Base-by-base conservation (phyloP, 108 stramenopile species). In the Tribonema minus region DNA sequence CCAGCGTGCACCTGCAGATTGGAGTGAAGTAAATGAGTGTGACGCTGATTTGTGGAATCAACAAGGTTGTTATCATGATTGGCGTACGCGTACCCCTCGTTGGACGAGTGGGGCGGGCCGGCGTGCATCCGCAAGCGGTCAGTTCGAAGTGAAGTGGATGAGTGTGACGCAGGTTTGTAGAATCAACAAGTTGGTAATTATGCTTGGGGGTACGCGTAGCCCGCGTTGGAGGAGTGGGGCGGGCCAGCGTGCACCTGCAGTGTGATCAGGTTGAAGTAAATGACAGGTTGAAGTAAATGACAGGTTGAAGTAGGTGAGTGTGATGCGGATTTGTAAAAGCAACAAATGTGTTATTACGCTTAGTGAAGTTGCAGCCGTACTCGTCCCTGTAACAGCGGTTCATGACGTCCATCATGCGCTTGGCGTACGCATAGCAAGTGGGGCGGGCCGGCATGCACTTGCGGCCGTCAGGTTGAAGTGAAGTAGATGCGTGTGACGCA, bases 321-420 rank as follows among this genome's bases (percentile, higher is more conserved):
- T n/a, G n/a, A n/a, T n/a, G n/a, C n/a, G n/a, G n/a, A n/a, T n/a
- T n/a, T n/a, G n/a, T n/a, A n/a, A n/a, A n/a, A n/a, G n/a, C n/a
- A n/a, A n/a, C n/a, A n/a, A n/a, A n/a, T n/a, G n/a, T n/a, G 96
- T 98, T 36, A 95, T 95, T 61, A 98, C 96, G 78, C 96, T 92
- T 76, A 90, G 96, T 97, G 85, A 96, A 98, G 88, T 95, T 96
- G 90, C 93, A 94, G 29, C 90, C 89, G 80, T 98, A 96, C 86
- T 98, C 93, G 73, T 67, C 81, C 80, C 89, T 90, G 87, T 99
- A 99, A 63, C 95, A 95, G 29, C 95, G 85, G 83, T 95, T 97
- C 94, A 97, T 90, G 73, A 96, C 96, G 77, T 99, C 98, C 72
- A 99, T 94, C 87, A 99, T 89, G 66, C 98, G 93, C 82, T 99